A percentile compares a stretch with the other conserved stretches of the same genome.
phyloP scores from a whole-genome alignment of 2,329 filamentous ascomycete genomes.

The Talaromyces atroroseus region DNA sequence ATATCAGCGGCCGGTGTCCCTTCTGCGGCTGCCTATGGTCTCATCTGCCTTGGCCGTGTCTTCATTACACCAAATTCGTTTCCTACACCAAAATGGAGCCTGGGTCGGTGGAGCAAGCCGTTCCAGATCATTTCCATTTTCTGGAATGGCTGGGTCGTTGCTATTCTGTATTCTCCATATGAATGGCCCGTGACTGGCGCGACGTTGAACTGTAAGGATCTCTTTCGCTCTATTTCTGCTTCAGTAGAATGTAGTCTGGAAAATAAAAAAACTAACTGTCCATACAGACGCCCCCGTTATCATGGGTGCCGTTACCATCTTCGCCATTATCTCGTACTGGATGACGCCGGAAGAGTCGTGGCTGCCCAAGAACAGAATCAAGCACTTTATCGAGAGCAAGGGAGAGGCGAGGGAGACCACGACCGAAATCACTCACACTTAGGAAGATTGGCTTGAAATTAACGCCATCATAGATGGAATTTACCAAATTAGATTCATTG shows the following conservation, averaged over 20 bases:
- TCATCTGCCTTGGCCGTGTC: constrained; percentile 47
- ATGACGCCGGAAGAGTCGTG: constrained; percentile 44
- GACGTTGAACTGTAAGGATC: constrained; percentile 41
- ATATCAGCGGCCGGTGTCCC: constrained; percentile 51
- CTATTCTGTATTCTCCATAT: constrained; percentile 45
- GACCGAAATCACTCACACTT: not conserved
- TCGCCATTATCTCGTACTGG: constrained; percentile 46
- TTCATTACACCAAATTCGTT: constrained; percentile 46
- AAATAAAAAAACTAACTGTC: constrained; percentile 18
- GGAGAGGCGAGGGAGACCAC: constrained; percentile 17
- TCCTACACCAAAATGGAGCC: constrained; percentile 44
- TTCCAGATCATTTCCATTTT: constrained; percentile 45
- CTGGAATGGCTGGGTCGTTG: constrained; percentile 49
- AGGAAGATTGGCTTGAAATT: not conserved
- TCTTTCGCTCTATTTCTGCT: not conserved
- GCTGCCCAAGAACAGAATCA: constrained; percentile 43
- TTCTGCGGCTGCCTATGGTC: constrained; percentile 48
- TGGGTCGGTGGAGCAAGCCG: constrained; percentile 42
- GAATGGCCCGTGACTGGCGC: constrained; percentile 40
- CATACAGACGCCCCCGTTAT: constrained; percentile 45
- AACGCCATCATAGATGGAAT: not conserved
- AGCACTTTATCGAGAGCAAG: constrained; percentile 39
- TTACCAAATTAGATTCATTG: not conserved
- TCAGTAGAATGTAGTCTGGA: not conserved
- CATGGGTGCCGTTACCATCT: constrained; percentile 46